Percentiles rank a stretch among this genome's conserved stretches.
Conservation (phyloP, 495 filamentous ascomycete species). For the Penicillium ochrochloron region DNA sequence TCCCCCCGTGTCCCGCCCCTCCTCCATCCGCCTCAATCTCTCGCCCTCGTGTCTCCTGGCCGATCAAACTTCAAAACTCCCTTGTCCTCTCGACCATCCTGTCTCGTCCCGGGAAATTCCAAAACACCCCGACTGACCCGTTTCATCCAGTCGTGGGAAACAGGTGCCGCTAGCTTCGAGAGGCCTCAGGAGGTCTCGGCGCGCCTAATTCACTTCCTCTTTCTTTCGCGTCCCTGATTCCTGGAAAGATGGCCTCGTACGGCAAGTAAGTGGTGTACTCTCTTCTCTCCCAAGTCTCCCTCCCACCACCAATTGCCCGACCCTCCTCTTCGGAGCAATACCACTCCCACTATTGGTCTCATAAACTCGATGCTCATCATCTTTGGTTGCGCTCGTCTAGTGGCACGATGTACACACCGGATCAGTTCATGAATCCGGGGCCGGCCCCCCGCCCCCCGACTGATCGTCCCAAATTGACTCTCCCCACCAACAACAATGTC, state of each 20-base stretch:
- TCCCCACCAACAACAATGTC: slow-evolving; percentile 66
- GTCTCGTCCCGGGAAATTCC: background rate
- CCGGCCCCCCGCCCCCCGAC: slow-evolving; percentile 90
- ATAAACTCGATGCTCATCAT: slow-evolving; percentile 1
- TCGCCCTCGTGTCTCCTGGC: slow-evolving; percentile 5
- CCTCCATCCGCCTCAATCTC: slow-evolving; percentile 1
- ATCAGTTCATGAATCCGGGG: slow-evolving; percentile 94
- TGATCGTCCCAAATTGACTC: slow-evolving; percentile 77
- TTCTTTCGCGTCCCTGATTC: slow-evolving; percentile 18
- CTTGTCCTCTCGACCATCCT: background rate
- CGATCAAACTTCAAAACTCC: background rate
- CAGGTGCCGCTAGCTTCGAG: slow-evolving; percentile 18
- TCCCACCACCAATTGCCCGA: background rate
- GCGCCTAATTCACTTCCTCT: slow-evolving; percentile 27
- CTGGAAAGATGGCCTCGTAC: slow-evolving; percentile 38
- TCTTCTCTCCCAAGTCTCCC: background rate
- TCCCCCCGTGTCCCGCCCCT: slow-evolving; percentile 4
- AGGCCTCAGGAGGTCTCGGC: slow-evolving; percentile 37
- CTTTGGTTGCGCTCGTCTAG: background rate
- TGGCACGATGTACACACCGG: slow-evolving; percentile 63
- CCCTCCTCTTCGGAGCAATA: background rate
- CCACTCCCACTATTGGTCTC: background rate
- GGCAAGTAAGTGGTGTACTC: slow-evolving; percentile 43
- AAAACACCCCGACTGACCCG: slow-evolving; percentile 1
- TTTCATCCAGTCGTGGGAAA: background rate